phyloP scores from a whole-genome alignment of 2,329 filamentous ascomycete genomes.

The Neurospora sp. region DNA sequence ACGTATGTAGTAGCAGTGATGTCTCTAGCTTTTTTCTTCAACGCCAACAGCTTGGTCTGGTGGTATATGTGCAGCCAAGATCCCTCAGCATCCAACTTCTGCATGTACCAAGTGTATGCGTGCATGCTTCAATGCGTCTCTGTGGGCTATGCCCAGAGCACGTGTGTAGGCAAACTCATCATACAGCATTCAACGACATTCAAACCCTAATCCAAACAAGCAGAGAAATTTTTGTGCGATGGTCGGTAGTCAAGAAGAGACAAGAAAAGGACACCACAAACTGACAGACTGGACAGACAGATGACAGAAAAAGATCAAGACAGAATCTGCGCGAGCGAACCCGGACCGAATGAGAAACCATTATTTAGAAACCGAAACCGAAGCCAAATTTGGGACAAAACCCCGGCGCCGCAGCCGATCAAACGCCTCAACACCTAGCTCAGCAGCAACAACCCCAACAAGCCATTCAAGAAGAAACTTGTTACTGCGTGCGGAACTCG shows the following conservation, averaged over 20 bases:
- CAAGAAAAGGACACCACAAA: neutral
- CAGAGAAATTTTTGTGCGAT: neutral
- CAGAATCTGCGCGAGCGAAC: neutral
- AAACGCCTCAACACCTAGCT: slow-evolving; percentile 4
- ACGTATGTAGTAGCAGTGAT: neutral
- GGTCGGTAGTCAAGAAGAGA: neutral
- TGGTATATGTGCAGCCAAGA: neutral
- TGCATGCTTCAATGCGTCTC: neutral
- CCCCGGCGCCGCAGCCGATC: neutral
- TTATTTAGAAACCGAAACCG: neutral
- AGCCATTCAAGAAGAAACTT: neutral
- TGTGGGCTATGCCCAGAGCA: neutral
- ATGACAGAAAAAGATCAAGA: neutral
- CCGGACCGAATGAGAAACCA: neutral
- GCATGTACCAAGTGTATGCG: neutral
- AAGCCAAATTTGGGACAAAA: neutral
- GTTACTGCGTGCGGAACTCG: neutral
- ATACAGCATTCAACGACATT: neutral
- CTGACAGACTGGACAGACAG: neutral
- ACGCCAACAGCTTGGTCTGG: neutral
- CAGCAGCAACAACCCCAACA: neutral
- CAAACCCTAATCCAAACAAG: neutral
- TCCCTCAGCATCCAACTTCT: neutral
- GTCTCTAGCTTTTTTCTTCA: neutral
- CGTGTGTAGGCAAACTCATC: neutral